Conservation (phyloP, 78 protist genomes). For the Emiliania huxleyi region DNA sequence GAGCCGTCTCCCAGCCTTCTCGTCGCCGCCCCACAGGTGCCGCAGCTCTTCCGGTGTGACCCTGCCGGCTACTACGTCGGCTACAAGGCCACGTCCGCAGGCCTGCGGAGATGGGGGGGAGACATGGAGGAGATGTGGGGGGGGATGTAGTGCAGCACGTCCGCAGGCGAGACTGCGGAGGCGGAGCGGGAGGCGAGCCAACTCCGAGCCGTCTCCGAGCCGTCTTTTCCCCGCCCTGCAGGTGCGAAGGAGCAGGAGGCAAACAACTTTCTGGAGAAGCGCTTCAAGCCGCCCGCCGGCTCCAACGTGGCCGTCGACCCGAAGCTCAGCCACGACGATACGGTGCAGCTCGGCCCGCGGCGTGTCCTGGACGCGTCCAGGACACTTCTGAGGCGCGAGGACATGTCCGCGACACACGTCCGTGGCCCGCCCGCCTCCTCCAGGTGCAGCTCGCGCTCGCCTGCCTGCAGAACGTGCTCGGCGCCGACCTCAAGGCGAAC, state of each 20-base stretch:
- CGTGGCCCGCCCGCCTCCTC: too few relatives aligned
- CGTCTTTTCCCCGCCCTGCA: neutral
- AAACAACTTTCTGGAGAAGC: constrained; percentile 91
- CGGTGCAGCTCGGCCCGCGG: too few relatives aligned
- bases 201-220: too few relatives aligned
- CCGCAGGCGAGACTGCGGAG: too few relatives aligned
- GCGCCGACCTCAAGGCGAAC: constrained; percentile 82
- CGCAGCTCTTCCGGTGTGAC: constrained; percentile 89
- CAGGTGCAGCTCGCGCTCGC: constrained; percentile 89
- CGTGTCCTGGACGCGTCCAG: too few relatives aligned
- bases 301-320: constrained; percentile 68
- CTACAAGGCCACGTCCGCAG: constrained; percentile 77
- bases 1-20: too few relatives aligned
- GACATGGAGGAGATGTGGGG: too few relatives aligned
- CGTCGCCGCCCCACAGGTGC: too few relatives aligned
- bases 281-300: constrained; percentile 74
- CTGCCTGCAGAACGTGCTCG: constrained; percentile 78
- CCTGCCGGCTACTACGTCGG: constrained; percentile 89
- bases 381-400: neutral
- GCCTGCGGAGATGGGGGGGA: too few relatives aligned
- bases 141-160: too few relatives aligned
- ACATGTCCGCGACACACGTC: too few relatives aligned
- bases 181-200: too few relatives aligned
- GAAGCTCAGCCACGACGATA: constrained; percentile 65
- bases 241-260: constrained; percentile 95